These are phyloP conservation scores for Oryza officinalis DNA, from an alignment of 176 grass and related monocot genomes.

Conservation along the genomic window DNA sequence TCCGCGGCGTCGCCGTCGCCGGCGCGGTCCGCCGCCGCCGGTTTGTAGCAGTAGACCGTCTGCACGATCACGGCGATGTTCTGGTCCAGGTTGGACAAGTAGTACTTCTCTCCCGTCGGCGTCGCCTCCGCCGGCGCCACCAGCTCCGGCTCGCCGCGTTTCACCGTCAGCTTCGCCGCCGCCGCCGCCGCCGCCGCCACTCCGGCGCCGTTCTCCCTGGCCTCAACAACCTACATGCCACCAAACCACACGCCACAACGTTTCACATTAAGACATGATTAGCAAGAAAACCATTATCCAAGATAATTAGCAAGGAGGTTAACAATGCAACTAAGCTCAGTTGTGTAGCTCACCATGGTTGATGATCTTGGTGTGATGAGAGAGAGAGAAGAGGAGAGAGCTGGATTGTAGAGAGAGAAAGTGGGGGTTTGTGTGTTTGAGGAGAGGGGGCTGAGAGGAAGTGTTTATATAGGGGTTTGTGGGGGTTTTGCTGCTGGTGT, in stretches of 20 bases:
- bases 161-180: conserved; percentile 43
- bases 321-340: neutral
- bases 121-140: conserved; percentile 65
- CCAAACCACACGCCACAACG: neutral
- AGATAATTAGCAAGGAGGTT: neutral
- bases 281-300: neutral
- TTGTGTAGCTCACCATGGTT: conserved; percentile 40
- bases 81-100: conserved; percentile 98
- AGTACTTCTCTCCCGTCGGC: conserved; percentile 70
- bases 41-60: conserved; percentile 88
- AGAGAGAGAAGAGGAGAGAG: neutral
- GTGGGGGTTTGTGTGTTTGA: conserved; percentile 24
- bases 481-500: neutral
- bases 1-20: conserved; percentile 18
- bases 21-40: neutral
- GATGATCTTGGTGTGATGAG: neutral
- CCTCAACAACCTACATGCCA: conserved; percentile 59
- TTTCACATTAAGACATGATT: neutral
- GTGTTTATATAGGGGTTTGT: conserved; percentile 21
- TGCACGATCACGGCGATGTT: conserved; percentile 88
- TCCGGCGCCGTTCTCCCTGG: conserved; percentile 29
- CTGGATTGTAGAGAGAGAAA: neutral
- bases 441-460: neutral
- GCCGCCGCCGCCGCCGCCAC: neutral
- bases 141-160: conserved; percentile 45